A percentile compares a stretch with the other conserved stretches of the same genome.
These are phyloP conservation scores for Mucuna pruriens DNA, from an alignment of 306 rosid genomes.

Conservation along the genomic window DNA sequence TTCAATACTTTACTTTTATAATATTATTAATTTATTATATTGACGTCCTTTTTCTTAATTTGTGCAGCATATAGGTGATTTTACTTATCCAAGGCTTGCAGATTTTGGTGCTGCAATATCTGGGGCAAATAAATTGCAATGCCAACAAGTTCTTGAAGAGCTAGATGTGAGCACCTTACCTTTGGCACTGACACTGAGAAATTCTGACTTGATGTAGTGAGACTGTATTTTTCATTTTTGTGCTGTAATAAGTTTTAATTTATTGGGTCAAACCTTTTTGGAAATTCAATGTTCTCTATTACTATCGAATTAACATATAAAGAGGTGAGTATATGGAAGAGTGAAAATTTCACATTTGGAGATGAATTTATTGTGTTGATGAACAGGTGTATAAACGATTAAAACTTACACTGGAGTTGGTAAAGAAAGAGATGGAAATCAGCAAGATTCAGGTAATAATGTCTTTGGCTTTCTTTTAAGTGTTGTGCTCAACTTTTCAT, in stretches of 20 bases:
- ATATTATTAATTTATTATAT: neutral
- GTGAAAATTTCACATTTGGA: constrained; percentile 26
- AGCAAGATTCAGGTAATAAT: constrained; percentile 89
- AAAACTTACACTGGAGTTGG: constrained; percentile 89
- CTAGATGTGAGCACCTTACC: constrained; percentile 74
- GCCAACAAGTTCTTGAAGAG: constrained; percentile 99
- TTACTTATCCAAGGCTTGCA: constrained; percentile 93
- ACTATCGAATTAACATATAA: constrained; percentile 5
- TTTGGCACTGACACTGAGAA: constrained; percentile 28
- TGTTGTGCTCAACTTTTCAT: constrained; percentile 9
- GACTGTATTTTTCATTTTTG: constrained; percentile 9
- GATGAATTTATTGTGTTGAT: constrained; percentile 36
- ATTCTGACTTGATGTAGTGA: neutral
- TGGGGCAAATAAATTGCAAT: constrained; percentile 95
- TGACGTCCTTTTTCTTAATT: constrained; percentile 35
- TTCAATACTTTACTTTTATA: neutral
- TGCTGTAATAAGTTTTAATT: constrained; percentile 8
- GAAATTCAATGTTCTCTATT: neutral
- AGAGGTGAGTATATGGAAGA: constrained; percentile 1
- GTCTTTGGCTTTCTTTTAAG: constrained; percentile 6
- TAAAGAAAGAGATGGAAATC: constrained; percentile 99
- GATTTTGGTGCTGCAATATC: constrained; percentile 99
- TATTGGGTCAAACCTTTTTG: constrained; percentile 1
- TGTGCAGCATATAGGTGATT: constrained; percentile 97
- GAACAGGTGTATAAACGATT: constrained; percentile 84